These are phyloP conservation scores for Mycena crocata DNA, from an alignment of 768 basidiomycete species.

Conservation along the genomic window DNA sequence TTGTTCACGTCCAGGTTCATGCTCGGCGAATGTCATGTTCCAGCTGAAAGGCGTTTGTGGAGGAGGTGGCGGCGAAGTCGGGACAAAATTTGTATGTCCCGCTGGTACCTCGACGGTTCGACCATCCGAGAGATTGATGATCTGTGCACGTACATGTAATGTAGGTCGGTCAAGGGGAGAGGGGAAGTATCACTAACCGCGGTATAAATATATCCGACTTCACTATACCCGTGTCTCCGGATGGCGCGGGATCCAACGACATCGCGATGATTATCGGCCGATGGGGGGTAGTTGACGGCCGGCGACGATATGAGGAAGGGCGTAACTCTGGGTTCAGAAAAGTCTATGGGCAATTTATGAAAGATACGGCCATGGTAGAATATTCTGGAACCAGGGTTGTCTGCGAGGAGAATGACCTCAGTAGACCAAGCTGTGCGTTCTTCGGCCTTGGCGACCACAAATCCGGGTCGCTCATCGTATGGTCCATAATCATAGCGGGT, in stretches of 20 bases:
- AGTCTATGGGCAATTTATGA: no score
- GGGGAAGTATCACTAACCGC: background rate
- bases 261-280: background rate
- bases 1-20: background rate
- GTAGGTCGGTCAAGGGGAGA: background rate
- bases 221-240: background rate
- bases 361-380: no score
- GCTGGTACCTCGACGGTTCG: conserved; percentile 4
- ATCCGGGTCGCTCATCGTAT: conserved; percentile 14
- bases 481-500: conserved; percentile 4
- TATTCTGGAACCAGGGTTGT: conserved; percentile 4
- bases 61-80: background rate
- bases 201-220: background rate
- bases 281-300: conserved; percentile 12
- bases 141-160: background rate
- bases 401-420: conserved; percentile 11
- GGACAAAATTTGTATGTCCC: conserved; percentile 20
- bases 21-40: background rate
- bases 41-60: background rate
- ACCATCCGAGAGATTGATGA: conserved; percentile 20
- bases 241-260: background rate
- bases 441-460: conserved; percentile 23
- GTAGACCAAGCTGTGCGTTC: conserved; percentile 19
- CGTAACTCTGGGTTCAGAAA: conserved; percentile 4
- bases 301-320: conserved; percentile 11